Evolutionary conservation across 2,329 filamentous ascomycete genomes (phyloP), one percentile per base, ranked within the genome.

Genomic region (Cercospora brassicicola): DNA sequence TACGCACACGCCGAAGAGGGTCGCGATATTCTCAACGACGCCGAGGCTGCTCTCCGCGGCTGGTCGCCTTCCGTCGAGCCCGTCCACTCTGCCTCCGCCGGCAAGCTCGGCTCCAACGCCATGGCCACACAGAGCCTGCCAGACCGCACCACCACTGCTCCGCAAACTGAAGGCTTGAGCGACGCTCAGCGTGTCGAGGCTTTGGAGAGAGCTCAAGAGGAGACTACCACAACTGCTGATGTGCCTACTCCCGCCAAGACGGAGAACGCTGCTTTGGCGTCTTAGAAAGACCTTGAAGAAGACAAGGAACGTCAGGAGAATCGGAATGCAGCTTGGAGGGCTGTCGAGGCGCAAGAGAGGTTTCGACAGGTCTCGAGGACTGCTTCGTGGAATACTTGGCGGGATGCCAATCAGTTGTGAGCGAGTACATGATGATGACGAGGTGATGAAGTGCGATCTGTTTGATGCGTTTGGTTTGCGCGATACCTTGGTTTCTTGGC

Each of bases 1-100:
- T 98, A 95, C 77, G 83, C 87, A 39, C 82, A 89, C 67, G 83
- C 82, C 8, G 82, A 86, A 11, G 88, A 90, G 71, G 93, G 92
- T 2, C 89, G 93, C 63, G 91, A 96, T 78, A 88, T 98, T 56
- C 87, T 99, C 28, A 95, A 96, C 76, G 94, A 97, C 70, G 94
- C 93, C 51, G 95, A 99, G 80, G 90, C 92, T 64, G 92, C 96
- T 73, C 87, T 99, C 69, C 88, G 90, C 64, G 86, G 88, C 48
- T 98, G 94, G 92, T 80, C 83, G 65, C 80, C 86, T 30, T 81
- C 81, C 28, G 76, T 87, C 11, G 85, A 88, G 71, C 85, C 87
- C 2, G 84, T 90, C 64, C 76, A 80, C 15, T 42, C 36, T 42
- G 83, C 82, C 6, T 78, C 82, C 2, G 83, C 84, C 6, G 82